These are phyloP conservation scores for Eutypa lata DNA, from an alignment of 2,329 filamentous ascomycete genomes.

Conservation along the genomic window DNA sequence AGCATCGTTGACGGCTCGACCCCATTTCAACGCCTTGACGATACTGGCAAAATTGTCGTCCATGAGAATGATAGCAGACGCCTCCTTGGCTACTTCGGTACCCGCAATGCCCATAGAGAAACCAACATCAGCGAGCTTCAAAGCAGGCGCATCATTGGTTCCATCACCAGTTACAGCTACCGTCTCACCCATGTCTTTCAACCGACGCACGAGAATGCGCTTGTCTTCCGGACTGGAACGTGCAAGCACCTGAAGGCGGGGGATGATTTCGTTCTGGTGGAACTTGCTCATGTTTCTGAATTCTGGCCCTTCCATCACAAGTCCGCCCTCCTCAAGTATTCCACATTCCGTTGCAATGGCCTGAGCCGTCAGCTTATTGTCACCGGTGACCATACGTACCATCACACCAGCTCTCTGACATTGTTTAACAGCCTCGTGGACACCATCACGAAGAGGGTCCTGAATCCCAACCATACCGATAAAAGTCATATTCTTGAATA, in stretches of 20 bases:
- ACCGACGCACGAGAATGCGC: constrained; percentile 65
- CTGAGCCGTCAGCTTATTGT: constrained; percentile 75
- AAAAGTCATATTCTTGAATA: constrained; percentile 67
- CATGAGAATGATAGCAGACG: constrained; percentile 82
- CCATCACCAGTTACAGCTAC: constrained; percentile 82
- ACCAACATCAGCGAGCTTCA: constrained; percentile 78
- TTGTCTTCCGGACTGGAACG: constrained; percentile 76
- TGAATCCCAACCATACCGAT: constrained; percentile 75
- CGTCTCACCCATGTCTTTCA: constrained; percentile 71
- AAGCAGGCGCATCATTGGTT: constrained; percentile 78
- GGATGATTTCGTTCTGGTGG: constrained; percentile 66
- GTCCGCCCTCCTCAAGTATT: constrained; percentile 64
- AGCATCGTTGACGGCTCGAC: constrained; percentile 72
- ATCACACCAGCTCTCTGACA: constrained; percentile 76
- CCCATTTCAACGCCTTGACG: constrained; percentile 79
- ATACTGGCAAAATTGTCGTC: constrained; percentile 88
- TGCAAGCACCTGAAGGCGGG: constrained; percentile 67
- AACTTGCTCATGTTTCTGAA: constrained; percentile 69
- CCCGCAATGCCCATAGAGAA: constrained; percentile 85
- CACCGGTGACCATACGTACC: constrained; percentile 83
- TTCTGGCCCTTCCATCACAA: constrained; percentile 75
- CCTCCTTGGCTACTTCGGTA: constrained; percentile 81
- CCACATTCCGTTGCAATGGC: constrained; percentile 78
- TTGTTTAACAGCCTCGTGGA: constrained; percentile 67
- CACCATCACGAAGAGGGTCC: constrained; percentile 72